Evolutionary conservation across 345 rosid species (phyloP).

Genomic region (Syzygium aqueum): DNA sequence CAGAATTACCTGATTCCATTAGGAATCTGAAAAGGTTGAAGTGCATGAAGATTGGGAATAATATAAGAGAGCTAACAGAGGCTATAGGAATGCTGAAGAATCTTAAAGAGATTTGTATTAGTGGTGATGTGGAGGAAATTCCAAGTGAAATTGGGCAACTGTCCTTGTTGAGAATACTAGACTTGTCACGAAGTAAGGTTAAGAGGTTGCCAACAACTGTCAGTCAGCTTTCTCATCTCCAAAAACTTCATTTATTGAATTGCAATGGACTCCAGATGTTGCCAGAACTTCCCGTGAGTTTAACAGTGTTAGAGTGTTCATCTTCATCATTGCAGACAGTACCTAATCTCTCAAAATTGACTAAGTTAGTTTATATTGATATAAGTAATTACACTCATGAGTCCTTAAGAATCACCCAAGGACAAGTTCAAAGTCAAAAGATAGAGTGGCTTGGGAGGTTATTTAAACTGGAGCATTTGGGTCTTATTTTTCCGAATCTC

Average conservation of each 20-base stretch:
- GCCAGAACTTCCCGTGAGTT: not conserved
- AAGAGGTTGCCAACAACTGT: not conserved
- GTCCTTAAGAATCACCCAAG: not conserved
- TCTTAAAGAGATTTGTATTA: not conserved
- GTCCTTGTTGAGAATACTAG: not conserved
- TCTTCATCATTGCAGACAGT: not conserved
- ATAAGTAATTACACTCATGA: not conserved
- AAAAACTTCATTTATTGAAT: not conserved
- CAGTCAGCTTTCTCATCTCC: not conserved
- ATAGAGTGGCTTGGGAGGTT: not conserved
- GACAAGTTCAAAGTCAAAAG: not conserved
- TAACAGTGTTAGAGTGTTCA: not conserved
- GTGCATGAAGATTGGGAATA: not conserved
- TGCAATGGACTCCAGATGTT: not conserved
- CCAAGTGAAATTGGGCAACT: not conserved
- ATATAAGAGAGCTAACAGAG: not conserved
- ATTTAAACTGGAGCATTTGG: not conserved
- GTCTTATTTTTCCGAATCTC: not conserved
- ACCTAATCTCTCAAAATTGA: not conserved
- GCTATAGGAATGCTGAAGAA: not conserved
- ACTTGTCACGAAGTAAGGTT: not conserved
- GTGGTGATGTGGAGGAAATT: not conserved
- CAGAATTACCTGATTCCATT: not conserved
- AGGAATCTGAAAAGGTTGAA: not conserved
- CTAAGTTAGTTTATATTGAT: not conserved